Conservation (phyloP, 495 filamentous ascomycete species). For the Evernia prunastri region DNA sequence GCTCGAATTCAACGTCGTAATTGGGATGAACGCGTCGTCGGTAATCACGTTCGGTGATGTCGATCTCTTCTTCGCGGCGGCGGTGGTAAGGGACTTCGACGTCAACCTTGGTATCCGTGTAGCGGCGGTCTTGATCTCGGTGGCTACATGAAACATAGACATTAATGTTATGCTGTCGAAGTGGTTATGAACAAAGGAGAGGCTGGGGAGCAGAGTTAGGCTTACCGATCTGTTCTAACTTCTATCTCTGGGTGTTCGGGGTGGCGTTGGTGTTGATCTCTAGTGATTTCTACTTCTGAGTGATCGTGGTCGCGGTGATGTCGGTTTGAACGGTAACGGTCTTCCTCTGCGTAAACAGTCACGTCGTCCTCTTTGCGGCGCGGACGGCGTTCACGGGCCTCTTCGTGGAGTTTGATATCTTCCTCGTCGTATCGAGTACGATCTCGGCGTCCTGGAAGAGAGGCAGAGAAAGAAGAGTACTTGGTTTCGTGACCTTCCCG, state of each 20-base stretch:
- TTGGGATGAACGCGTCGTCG: conserved; percentile 68
- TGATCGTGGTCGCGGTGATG: conserved; percentile 28
- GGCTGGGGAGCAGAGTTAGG: conserved; percentile 5
- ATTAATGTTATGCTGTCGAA: background rate
- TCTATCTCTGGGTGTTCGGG: conserved; percentile 44
- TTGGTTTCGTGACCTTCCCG: conserved; percentile 81
- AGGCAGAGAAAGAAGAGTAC: conserved; percentile 59
- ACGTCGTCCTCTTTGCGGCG: conserved; percentile 45
- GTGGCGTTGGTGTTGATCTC: conserved; percentile 18
- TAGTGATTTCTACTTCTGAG: conserved; percentile 49
- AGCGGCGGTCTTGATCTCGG: conserved; percentile 39
- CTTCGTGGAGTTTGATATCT: conserved; percentile 69
- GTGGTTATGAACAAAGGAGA: background rate
- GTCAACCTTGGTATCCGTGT: conserved; percentile 55
- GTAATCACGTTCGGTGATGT: conserved; percentile 79
- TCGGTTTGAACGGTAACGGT: conserved; percentile 12
- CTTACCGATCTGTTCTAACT: conserved; percentile 51
- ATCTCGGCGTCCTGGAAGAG: conserved; percentile 54
- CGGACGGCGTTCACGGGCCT: conserved; percentile 61
- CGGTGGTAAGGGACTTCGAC: conserved; percentile 45
- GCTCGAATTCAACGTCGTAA: conserved; percentile 56
- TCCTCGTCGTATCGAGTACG: conserved; percentile 60
- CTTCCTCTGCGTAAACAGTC: conserved; percentile 47
- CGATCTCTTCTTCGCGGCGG: conserved; percentile 54
- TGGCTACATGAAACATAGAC: conserved; percentile 12